Evolutionary conservation across 345 rosid species (phyloP).

Genomic region (Eucalyptus regnans): DNA sequence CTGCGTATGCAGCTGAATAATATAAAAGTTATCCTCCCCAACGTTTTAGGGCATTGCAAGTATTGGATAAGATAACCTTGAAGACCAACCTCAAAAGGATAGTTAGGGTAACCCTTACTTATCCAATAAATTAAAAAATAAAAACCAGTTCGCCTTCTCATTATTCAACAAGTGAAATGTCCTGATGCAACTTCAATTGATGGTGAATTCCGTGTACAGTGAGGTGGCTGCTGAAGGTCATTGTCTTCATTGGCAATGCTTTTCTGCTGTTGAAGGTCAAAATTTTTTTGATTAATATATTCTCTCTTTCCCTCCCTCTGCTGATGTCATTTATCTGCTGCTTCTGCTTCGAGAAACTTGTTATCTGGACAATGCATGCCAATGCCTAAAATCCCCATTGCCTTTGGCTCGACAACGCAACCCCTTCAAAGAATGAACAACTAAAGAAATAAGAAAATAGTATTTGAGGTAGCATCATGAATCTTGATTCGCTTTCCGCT

Average conservation of each 20-base stretch:
- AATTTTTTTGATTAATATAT: too few relatives aligned
- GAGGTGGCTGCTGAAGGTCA: background rate
- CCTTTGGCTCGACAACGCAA: background rate
- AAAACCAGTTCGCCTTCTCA: background rate
- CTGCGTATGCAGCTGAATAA: too few relatives aligned
- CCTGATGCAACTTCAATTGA: background rate
- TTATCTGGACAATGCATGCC: background rate
- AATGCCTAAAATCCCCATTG: background rate
- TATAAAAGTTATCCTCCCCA: too few relatives aligned
- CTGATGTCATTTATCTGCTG: background rate
- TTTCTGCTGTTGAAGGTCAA: background rate
- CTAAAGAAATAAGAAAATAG: background rate
- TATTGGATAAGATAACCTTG: background rate
- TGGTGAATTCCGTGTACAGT: background rate
- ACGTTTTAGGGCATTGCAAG: background rate
- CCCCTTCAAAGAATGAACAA: too few relatives aligned
- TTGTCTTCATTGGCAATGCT: background rate
- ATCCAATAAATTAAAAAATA: background rate
- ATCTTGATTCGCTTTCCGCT: background rate
- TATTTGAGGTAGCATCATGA: background rate
- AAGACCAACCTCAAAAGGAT: background rate
- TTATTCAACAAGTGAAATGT: background rate
- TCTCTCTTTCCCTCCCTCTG: background rate
- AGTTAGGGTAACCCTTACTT: background rate
- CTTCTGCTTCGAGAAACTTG: background rate